Evolutionary conservation across 768 basidiomycete genomes (phyloP).

Genomic region (Phylloporus arenicola): DNA sequence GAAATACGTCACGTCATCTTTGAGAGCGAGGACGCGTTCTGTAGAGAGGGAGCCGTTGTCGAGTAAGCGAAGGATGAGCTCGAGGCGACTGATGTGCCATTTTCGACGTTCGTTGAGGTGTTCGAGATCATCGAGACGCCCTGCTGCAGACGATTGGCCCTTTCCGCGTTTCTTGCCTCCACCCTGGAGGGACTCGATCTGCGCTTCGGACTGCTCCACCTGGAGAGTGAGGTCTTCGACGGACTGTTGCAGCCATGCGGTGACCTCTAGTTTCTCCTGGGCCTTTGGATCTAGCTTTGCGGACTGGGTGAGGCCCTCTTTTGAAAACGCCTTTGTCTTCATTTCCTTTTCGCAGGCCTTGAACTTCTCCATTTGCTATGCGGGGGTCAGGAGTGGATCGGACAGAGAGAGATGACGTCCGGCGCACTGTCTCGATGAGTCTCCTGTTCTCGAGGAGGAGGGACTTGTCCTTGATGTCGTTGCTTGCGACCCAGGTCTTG

Average conservation of each 20-base stretch:
- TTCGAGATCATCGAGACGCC: constrained; percentile 81
- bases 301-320: constrained; percentile 93
- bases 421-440: constrained; percentile 91
- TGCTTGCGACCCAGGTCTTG: constrained; percentile 94
- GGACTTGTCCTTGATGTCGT: constrained; percentile 99
- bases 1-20: constrained; percentile 95
- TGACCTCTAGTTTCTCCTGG: constrained; percentile 90
- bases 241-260: constrained; percentile 78
- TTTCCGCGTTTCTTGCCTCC: constrained; percentile 82
- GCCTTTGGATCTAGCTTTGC: constrained; percentile 95
- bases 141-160: constrained; percentile 55
- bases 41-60: constrained; percentile 87
- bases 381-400: constrained; percentile 4
- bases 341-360: constrained; percentile 99
- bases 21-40: constrained; percentile 75
- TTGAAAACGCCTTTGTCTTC: constrained; percentile 99
- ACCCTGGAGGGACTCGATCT: constrained; percentile 81
- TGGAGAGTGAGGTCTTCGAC: constrained; percentile 93
- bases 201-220: constrained; percentile 91
- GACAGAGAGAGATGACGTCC: constrained; percentile 2
- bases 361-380: constrained; percentile 99
- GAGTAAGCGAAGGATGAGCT: constrained; percentile 86
- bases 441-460: constrained; percentile 87
- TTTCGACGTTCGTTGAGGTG: constrained; percentile 86
- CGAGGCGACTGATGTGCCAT: constrained; percentile 91